Evolutionary conservation across 768 basidiomycete species (phyloP).

Genomic region (Coprinellus aureogranulatus): DNA sequence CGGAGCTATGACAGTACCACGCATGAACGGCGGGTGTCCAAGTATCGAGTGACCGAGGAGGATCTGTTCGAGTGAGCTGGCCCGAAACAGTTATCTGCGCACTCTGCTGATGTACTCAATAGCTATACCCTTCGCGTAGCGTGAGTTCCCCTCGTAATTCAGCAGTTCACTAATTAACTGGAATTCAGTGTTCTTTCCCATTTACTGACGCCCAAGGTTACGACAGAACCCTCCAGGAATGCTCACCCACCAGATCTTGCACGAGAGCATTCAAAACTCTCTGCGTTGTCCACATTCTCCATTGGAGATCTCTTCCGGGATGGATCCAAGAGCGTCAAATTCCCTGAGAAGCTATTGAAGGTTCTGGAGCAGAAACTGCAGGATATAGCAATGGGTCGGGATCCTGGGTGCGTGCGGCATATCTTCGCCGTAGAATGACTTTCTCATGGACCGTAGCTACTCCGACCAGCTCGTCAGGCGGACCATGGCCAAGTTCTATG

Average conservation of each 20-base stretch:
- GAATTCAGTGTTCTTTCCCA: conserved; percentile 64
- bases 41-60: conserved; percentile 77
- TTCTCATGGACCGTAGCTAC: conserved; percentile 45
- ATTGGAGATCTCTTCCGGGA: conserved; percentile 83
- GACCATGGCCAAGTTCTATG: conserved; percentile 91
- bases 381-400: conserved; percentile 91
- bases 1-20: conserved; percentile 72
- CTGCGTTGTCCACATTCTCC: conserved; percentile 64
- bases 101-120: conserved; percentile 8
- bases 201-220: conserved; percentile 60
- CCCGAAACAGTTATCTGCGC: conserved; percentile 9
- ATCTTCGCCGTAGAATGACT: no score
- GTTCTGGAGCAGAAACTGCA: conserved; percentile 87
- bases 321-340: conserved; percentile 81
- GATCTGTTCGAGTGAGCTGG: conserved; percentile 76
- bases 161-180: conserved; percentile 7
- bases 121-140: conserved; percentile 84
- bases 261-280: conserved; percentile 67
- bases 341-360: conserved; percentile 91
- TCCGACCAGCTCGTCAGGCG: conserved; percentile 86
- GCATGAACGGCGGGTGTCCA: conserved; percentile 71
- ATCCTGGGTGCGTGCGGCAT: conserved; percentile 65
- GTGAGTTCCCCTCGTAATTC: conserved; percentile 53
- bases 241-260: conserved; percentile 36
- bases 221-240: conserved; percentile 30